Evolutionary conservation across 108 stramenopile species (phyloP).

Genomic region (Mediolabrus comicus): DNA sequence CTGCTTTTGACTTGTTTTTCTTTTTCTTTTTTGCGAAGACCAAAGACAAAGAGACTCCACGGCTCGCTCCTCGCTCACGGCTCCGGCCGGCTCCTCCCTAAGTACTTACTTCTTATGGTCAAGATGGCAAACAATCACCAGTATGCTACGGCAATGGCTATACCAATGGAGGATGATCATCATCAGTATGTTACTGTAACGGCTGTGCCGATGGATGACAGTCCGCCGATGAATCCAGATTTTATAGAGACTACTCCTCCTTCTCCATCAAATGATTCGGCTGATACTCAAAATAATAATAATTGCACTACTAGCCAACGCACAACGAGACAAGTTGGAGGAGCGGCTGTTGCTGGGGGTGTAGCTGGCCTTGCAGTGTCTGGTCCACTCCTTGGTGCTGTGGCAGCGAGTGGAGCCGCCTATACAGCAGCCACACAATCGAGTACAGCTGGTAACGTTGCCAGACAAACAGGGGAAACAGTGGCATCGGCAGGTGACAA

Average conservation of each 20-base stretch:
- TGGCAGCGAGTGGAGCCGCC: slow-evolving; percentile 59
- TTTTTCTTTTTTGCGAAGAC: too few relatives aligned
- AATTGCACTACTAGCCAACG: background rate
- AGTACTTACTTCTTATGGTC: too few relatives aligned
- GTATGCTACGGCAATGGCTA: too few relatives aligned
- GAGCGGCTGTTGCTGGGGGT: slow-evolving; percentile 52
- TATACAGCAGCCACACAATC: slow-evolving; percentile 50
- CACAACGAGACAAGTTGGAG: slow-evolving; percentile 29
- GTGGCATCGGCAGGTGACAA: slow-evolving; percentile 51
- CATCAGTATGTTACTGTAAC: too few relatives aligned
- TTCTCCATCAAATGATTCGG: background rate
- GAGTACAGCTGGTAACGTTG: slow-evolving; percentile 47
- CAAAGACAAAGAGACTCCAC: too few relatives aligned
- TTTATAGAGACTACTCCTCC: background rate
- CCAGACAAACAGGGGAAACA: slow-evolving; percentile 59
- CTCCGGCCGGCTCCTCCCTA: too few relatives aligned
- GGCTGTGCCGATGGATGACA: too few relatives aligned
- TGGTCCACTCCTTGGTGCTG: slow-evolving; percentile 63
- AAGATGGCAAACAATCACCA: too few relatives aligned
- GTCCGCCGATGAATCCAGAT: too few relatives aligned
- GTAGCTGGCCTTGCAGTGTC: slow-evolving; percentile 59
- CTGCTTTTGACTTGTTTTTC: too few relatives aligned
- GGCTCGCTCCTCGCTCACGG: too few relatives aligned
- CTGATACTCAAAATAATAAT: background rate
- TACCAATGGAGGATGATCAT: too few relatives aligned